phyloP scores from a whole-genome alignment of 768 basidiomycete genomes.

The Lentinula guzmanii region DNA sequence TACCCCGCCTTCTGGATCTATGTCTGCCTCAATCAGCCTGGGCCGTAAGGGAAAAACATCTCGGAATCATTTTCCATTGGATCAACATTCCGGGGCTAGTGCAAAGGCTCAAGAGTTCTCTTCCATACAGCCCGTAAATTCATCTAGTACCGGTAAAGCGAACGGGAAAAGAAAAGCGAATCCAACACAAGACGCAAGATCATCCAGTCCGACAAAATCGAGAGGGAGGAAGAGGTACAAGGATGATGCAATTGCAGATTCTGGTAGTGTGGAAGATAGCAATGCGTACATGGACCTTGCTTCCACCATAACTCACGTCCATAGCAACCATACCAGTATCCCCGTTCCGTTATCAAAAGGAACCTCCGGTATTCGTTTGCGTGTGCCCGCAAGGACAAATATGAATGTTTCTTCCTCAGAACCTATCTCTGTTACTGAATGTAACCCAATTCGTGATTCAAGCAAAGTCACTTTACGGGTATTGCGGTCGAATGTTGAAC shows the following conservation, averaged over 20 bases:
- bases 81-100: slow-evolving; percentile 18
- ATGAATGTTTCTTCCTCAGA: neutral
- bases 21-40: slow-evolving; percentile 13
- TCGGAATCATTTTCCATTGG: slow-evolving; percentile 22
- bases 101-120: slow-evolving; percentile 14
- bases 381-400: neutral
- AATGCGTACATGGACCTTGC: neutral
- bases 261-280: neutral
- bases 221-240: neutral
- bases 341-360: neutral
- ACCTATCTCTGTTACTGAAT: neutral
- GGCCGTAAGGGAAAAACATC: slow-evolving; percentile 18
- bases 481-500: neutral
- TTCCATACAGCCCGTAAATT: neutral
- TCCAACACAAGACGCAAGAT: neutral
- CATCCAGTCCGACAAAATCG: neutral
- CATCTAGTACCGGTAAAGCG: neutral
- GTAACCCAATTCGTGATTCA: neutral
- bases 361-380: neutral
- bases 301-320: neutral
- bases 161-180: slow-evolving; percentile 17
- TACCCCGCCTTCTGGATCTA: slow-evolving; percentile 13
- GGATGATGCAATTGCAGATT: neutral
- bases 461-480: neutral
- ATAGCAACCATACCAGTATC: neutral